phyloP scores from a whole-genome alignment of 495 filamentous ascomycete genomes.

The Hypoxylon perforatum region DNA sequence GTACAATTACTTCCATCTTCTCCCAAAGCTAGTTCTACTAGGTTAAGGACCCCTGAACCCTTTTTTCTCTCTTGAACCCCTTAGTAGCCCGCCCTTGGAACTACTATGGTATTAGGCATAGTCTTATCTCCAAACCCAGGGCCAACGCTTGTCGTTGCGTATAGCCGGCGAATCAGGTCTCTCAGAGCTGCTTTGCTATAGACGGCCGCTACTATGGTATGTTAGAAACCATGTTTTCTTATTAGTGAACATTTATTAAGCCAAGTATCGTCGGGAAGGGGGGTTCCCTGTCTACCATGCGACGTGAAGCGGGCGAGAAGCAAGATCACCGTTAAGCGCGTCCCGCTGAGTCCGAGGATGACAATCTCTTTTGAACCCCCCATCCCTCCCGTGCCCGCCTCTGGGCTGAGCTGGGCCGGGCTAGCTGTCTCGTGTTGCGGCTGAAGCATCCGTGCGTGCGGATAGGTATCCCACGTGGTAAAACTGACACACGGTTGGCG shows the following conservation, averaged over 20 bases:
- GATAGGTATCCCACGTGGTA: constrained; percentile 37
- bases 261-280: too few relatives aligned
- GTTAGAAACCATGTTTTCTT: not conserved
- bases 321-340: constrained; percentile 3
- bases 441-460: constrained; percentile 19
- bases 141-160: not conserved
- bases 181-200: not conserved
- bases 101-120: not conserved
- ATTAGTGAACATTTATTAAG: constrained; percentile 13
- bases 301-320: constrained; percentile 3
- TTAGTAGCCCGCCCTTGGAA: too few relatives aligned
- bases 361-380: constrained; percentile 10
- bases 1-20: not conserved
- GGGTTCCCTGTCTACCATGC: constrained; percentile 5
- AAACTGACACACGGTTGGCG: constrained; percentile 4
- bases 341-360: constrained; percentile 15
- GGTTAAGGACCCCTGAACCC: not conserved
- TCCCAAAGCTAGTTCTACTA: not conserved
- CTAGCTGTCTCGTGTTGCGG: constrained; percentile 30
- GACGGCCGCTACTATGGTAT: too few relatives aligned
- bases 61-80: not conserved
- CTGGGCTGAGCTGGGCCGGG: too few relatives aligned
- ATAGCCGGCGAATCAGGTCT: not conserved
- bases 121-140: not conserved
- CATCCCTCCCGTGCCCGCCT: constrained; percentile 7